Conservation (phyloP, 345 rosid genomes). For the Dimocarpus longan region DNA sequence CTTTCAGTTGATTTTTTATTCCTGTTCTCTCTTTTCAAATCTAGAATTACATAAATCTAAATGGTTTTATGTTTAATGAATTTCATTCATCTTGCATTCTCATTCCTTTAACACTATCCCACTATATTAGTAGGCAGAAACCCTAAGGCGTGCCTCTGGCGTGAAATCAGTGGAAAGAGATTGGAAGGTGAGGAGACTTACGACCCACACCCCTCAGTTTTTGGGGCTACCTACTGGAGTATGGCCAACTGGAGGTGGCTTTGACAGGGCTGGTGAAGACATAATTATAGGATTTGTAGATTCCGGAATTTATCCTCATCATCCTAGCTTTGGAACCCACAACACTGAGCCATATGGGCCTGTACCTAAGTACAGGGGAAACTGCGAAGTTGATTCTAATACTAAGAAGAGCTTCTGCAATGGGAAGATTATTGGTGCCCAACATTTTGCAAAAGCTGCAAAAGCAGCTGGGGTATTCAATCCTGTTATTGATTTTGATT, state of each 20-base stretch:
- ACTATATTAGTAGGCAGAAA: slow-evolving; percentile 85
- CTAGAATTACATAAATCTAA: not conserved
- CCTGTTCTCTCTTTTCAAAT: slow-evolving; percentile 2
- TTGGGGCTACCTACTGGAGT: slow-evolving; percentile 97
- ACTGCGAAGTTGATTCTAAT: slow-evolving; percentile 84
- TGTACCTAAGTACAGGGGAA: slow-evolving; percentile 85
- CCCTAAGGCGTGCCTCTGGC: slow-evolving; percentile 68
- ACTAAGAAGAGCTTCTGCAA: slow-evolving; percentile 74
- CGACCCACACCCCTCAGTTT: slow-evolving; percentile 97
- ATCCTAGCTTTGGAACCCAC: slow-evolving; percentile 85
- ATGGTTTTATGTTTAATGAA: not conserved
- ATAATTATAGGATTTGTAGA: slow-evolving; percentile 94
- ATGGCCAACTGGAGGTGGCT: slow-evolving; percentile 99
- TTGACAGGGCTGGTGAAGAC: slow-evolving; percentile 91
- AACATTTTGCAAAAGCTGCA: slow-evolving; percentile 96
- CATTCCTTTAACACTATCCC: slow-evolving; percentile 44
- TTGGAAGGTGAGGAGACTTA: slow-evolving; percentile 95
- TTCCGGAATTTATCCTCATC: slow-evolving; percentile 91
- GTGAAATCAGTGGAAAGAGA: slow-evolving; percentile 91
- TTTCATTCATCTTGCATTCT: slow-evolving; percentile 19
- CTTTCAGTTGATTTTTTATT: not conserved
- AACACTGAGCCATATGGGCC: slow-evolving; percentile 76
- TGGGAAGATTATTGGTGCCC: slow-evolving; percentile 98
- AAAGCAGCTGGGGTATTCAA: slow-evolving; percentile 90
- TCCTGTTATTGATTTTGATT: slow-evolving; percentile 85